phyloP scores from a whole-genome alignment of 2,329 filamentous ascomycete genomes.

The Epichloe aotearoae region DNA sequence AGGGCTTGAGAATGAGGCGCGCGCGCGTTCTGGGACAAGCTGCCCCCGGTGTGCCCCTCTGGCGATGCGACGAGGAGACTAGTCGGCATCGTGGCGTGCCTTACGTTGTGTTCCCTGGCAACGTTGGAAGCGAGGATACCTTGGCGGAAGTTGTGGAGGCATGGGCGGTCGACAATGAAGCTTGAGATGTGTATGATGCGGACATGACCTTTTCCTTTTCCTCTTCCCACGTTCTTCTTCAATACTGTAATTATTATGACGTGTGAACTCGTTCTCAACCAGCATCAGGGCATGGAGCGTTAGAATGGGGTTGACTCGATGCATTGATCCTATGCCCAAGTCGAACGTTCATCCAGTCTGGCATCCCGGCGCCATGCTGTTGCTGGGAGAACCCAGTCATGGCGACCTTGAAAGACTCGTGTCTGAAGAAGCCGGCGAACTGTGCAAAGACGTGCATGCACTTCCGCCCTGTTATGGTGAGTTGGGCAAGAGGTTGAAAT shows the following conservation, averaged over 20 bases:
- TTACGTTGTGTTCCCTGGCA: conserved; percentile 46
- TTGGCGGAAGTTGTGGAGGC: conserved; percentile 29
- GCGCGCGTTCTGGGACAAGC: conserved; percentile 42
- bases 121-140: conserved; percentile 37
- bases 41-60: conserved; percentile 42
- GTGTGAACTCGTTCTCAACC: too few species aligned
- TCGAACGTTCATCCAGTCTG: background rate
- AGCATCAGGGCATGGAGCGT: background rate
- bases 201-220: background rate
- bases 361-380: too few species aligned
- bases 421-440: conserved; percentile 5
- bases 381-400: conserved; percentile 7
- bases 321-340: background rate
- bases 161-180: conserved; percentile 5
- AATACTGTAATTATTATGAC: too few species aligned
- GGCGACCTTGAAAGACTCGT: conserved; percentile 7
- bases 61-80: conserved; percentile 39
- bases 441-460: background rate
- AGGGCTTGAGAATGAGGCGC: conserved; percentile 36
- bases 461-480: background rate
- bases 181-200: background rate
- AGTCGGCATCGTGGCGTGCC: conserved; percentile 35
- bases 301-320: background rate
- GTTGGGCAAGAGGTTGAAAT: background rate
- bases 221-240: too few species aligned